These are phyloP conservation scores for Coccomyxa sp. DNA, from an alignment of 139 green algal species.

Conservation along the genomic window DNA sequence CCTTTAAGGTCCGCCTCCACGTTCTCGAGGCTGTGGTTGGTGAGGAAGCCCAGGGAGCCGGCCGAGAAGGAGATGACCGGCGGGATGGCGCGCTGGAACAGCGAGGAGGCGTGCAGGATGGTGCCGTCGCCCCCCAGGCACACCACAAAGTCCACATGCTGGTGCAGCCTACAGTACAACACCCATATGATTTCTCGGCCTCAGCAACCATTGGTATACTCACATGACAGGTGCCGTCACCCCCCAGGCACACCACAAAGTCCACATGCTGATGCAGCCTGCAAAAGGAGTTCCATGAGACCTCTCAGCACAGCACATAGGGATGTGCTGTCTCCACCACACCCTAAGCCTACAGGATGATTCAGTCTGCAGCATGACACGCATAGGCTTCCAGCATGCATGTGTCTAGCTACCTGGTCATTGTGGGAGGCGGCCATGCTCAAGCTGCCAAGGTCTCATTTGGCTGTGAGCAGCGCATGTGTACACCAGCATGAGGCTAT, in stretches of 20 bases:
- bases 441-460: too few species aligned
- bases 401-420: too few species aligned
- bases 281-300: too few species aligned
- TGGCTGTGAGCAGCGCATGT: too few species aligned
- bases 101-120: conserved; percentile 84
- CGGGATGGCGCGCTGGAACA: conserved; percentile 71
- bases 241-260: conserved; percentile 95
- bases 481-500: too few species aligned
- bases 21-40: conserved; percentile 73
- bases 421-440: too few species aligned
- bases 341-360: too few species aligned
- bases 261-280: conserved; percentile 77
- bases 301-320: too few species aligned
- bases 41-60: conserved; percentile 97
- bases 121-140: conserved; percentile 96
- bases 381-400: background rate
- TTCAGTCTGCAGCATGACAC: background rate
- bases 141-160: conserved; percentile 91
- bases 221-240: conserved; percentile 94
- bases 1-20: conserved; percentile 68
- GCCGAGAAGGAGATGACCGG: conserved; percentile 91
- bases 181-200: too few species aligned
- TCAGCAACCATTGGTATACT: too few species aligned
- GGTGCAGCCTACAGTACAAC: conserved; percentile 44
- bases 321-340: too few species aligned